Percentiles rank a stretch among this genome's conserved stretches.
Conservation (phyloP, 805 yeast genomes). For the Wickerhamiella qilinensis region DNA sequence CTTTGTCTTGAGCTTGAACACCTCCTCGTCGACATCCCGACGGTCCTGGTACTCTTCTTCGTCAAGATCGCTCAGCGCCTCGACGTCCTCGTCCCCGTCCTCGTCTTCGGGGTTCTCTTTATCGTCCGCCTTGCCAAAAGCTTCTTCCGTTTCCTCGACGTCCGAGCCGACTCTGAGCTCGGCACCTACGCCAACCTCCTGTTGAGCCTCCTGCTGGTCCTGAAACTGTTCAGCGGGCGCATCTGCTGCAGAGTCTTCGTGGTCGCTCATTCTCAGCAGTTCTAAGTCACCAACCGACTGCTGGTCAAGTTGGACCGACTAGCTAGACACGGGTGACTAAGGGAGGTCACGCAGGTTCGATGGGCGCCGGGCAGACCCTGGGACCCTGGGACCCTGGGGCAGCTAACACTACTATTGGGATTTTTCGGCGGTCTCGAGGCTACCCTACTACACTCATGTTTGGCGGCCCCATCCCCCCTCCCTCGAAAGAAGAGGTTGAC, state of each 20-base stretch:
- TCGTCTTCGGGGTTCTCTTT: not conserved
- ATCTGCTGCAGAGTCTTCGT: conserved; percentile 1
- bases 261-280: no score
- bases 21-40: conserved; percentile 24
- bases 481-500: conserved; percentile 24
- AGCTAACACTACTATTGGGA: no score
- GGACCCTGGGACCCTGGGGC: no score
- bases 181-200: no score
- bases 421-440: no score
- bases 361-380: no score
- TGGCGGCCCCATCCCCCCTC: conserved; percentile 25
- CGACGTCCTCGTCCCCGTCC: conserved; percentile 19
- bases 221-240: conserved; percentile 2
- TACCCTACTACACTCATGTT: no score
- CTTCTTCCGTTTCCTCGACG: conserved; percentile 14
- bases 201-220: conserved; percentile 6
- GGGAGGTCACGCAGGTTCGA: no score
- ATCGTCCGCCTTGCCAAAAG: conserved; percentile 3
- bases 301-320: no score
- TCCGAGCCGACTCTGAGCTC: no score
- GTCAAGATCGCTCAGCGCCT: conserved; percentile 20
- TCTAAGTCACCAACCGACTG: no score
- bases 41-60: conserved; percentile 8
- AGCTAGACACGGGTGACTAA: no score
- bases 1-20: conserved; percentile 21